phyloP scores from a whole-genome alignment of 306 rosid species.

The Prosopis cineraria region DNA sequence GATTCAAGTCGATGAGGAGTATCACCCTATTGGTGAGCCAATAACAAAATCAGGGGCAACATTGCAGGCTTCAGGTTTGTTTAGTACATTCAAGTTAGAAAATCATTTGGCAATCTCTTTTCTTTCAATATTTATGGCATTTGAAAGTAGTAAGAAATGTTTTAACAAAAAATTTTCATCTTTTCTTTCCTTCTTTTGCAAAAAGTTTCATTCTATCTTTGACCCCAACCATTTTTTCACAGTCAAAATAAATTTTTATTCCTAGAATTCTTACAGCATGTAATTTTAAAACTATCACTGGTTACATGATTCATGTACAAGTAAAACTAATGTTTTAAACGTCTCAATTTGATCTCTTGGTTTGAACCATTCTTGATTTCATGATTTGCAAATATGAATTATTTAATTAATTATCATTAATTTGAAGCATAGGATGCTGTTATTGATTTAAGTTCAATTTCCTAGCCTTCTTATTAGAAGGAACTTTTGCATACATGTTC shows the following conservation, averaged over 20 bases:
- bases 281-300: background rate
- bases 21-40: conserved; percentile 73
- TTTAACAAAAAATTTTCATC: too few relatives aligned
- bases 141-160: too few relatives aligned
- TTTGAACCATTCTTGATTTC: too few relatives aligned
- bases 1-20: conserved; percentile 46
- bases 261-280: background rate
- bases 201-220: background rate
- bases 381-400: too few relatives aligned
- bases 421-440: too few relatives aligned
- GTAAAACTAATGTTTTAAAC: background rate
- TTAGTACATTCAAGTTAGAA: conserved; percentile 11
- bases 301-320: background rate
- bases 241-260: background rate
- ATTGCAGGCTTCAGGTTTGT: conserved; percentile 83
- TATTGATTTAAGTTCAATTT: too few relatives aligned
- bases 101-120: background rate
- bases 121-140: background rate
- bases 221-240: background rate
- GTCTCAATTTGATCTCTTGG: background rate
- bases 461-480: too few relatives aligned
- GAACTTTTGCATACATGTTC: background rate
- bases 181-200: too few relatives aligned
- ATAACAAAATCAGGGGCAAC: conserved; percentile 65
- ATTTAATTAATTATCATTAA: too few relatives aligned